A percentile compares a stretch with the other conserved stretches of the same genome.
phyloP scores from a whole-genome alignment of 805 yeast species.

The Metschnikowia noctiluminum region DNA sequence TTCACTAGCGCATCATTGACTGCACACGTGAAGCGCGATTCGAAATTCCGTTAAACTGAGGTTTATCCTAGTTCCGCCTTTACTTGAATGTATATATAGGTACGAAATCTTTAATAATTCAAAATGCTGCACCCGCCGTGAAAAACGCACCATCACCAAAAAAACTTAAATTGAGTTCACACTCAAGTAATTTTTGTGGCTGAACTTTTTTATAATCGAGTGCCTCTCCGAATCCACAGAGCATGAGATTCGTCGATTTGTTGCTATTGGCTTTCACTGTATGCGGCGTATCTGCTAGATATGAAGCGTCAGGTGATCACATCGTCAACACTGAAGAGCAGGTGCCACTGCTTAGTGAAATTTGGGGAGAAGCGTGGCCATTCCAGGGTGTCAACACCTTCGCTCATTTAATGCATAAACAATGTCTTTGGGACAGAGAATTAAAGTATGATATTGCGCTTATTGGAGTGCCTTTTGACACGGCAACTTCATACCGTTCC shows the following conservation, averaged over 20 bases:
- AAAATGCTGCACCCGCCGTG: no score
- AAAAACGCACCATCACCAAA: no score
- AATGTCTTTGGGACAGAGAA: conserved; percentile 52
- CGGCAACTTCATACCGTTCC: conserved; percentile 73
- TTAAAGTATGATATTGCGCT: conserved; percentile 62
- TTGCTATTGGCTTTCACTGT: background rate
- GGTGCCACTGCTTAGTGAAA: conserved; percentile 41
- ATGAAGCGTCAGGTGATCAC: conserved; percentile 3
- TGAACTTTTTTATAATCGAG: no score
- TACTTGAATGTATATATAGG: no score
- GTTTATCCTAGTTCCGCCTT: background rate
- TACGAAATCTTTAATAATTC: no score
- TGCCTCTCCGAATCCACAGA: background rate
- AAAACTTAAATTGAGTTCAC: no score
- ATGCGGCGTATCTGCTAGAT: conserved; percentile 5
- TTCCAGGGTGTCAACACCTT: conserved; percentile 65
- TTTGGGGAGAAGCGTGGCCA: conserved; percentile 78
- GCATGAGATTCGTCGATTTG: background rate
- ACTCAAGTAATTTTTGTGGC: no score
- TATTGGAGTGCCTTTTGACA: conserved; percentile 81
- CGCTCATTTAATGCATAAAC: conserved; percentile 65
- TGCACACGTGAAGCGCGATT: background rate
- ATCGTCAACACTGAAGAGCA: conserved; percentile 2
- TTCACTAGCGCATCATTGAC: background rate
- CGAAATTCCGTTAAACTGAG: background rate